Conservation (phyloP, 176 grass and related monocot genomes). For the Guadua angustifolia region DNA sequence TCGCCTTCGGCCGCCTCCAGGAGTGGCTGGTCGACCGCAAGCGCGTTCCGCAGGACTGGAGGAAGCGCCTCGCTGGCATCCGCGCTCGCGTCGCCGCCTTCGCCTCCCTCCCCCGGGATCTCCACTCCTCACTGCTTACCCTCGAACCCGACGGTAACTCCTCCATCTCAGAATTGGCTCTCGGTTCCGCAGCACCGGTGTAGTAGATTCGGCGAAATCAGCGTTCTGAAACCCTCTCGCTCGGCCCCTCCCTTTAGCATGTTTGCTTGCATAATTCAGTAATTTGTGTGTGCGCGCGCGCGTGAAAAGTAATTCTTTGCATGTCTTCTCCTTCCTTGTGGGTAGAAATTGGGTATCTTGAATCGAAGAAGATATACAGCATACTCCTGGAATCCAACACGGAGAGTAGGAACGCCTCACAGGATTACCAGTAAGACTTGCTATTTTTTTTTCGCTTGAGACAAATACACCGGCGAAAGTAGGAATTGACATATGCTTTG, state of each 20-base stretch:
- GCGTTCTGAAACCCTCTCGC: not conserved
- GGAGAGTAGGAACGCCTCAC: conserved; percentile 85
- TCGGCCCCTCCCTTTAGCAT: not conserved
- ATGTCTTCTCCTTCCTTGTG: not conserved
- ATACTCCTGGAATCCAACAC: conserved; percentile 76
- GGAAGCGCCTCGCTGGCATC: conserved; percentile 67
- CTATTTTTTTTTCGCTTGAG: not conserved
- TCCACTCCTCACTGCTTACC: conserved; percentile 71
- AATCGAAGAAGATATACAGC: conserved; percentile 82
- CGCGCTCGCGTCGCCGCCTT: conserved; percentile 69
- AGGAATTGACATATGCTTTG: not conserved
- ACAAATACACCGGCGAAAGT: not conserved
- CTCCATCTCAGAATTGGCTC: not conserved
- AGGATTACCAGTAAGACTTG: conserved; percentile 69
- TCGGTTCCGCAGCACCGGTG: not conserved
- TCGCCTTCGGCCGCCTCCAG: conserved; percentile 80
- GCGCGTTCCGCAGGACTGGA: conserved; percentile 90
- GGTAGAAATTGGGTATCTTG: conserved; percentile 75
- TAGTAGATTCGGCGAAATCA: not conserved
- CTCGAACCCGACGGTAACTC: conserved; percentile 70
- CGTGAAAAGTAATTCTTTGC: conserved; percentile 2
- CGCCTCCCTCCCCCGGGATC: conserved; percentile 63
- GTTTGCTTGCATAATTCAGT: not conserved
- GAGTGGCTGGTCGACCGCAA: conserved; percentile 99
- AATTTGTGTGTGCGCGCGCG: not conserved